phyloP scores from a whole-genome alignment of 352 stramenopile species.

The Phytophthora tentaculata region DNA sequence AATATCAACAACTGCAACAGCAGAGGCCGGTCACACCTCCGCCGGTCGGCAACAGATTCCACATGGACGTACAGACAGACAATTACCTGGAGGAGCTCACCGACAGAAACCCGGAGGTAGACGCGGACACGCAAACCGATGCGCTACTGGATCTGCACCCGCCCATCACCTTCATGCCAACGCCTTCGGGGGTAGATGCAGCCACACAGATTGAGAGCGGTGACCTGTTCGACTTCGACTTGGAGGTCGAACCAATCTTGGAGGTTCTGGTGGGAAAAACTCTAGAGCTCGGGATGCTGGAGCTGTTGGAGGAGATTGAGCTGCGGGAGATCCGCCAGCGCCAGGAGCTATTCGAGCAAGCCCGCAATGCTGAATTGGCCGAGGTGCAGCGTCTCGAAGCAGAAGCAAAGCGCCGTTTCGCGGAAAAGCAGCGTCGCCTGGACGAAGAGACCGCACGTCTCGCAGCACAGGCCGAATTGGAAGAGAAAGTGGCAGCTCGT shows the following conservation, averaged over 20 bases:
- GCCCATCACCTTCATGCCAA: conserved; percentile 87
- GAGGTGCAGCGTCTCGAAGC: conserved; percentile 95
- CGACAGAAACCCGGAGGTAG: conserved; percentile 88
- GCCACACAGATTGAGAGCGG: conserved; percentile 92
- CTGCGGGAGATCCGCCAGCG: conserved; percentile 88
- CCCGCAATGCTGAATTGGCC: conserved; percentile 92
- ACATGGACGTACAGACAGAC: conserved; percentile 96
- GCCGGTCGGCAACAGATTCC: conserved; percentile 81
- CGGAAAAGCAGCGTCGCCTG: conserved; percentile 91
- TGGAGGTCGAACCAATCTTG: conserved; percentile 95
- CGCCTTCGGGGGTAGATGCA: conserved; percentile 88
- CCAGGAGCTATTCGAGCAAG: conserved; percentile 93
- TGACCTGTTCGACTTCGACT: conserved; percentile 96
- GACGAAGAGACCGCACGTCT: conserved; percentile 83
- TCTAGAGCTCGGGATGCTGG: conserved; percentile 93
- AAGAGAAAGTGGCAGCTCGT: conserved; percentile 92
- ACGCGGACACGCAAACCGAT: conserved; percentile 94
- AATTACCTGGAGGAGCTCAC: conserved; percentile 95
- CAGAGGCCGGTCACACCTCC: conserved; percentile 80
- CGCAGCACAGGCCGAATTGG: conserved; percentile 79
- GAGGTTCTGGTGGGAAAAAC: conserved; percentile 96
- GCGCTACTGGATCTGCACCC: conserved; percentile 87
- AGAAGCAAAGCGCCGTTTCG: conserved; percentile 90
- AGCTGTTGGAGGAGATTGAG: conserved; percentile 95
- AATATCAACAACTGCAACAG: conserved; percentile 42